Conservation (phyloP, 148 eudicot genomes). For the Dysphania ambrosioides region DNA sequence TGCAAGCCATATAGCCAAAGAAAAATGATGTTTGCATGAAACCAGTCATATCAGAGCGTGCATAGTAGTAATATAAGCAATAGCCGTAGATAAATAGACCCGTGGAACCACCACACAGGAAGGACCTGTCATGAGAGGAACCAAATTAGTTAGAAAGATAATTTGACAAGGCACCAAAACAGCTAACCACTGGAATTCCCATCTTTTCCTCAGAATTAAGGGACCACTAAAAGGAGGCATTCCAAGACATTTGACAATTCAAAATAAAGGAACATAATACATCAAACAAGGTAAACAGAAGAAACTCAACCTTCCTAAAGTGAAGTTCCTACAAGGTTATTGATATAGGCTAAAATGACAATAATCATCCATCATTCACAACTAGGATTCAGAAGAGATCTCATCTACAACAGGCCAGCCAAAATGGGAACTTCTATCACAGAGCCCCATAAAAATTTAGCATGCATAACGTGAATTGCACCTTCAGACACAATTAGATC, state of each 20-base stretch:
- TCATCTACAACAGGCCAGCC: not conserved
- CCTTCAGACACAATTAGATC: not conserved
- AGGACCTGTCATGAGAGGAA: conserved; percentile 25
- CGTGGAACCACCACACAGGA: conserved; percentile 36
- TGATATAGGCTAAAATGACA: not conserved
- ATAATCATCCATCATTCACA: not conserved
- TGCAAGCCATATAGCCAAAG: conserved; percentile 43
- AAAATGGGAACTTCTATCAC: not conserved
- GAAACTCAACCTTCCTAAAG: not conserved
- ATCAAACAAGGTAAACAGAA: not conserved
- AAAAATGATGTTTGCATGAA: conserved; percentile 41
- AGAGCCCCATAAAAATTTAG: not conserved
- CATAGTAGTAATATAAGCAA: conserved; percentile 37
- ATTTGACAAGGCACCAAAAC: not conserved
- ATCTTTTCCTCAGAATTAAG: not conserved
- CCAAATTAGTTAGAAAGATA: conserved; percentile 3
- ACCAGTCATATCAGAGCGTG: conserved; percentile 40
- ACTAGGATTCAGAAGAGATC: not conserved
- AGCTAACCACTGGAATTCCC: not conserved
- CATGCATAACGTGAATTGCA: not conserved
- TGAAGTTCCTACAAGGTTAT: not conserved
- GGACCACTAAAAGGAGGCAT: not conserved
- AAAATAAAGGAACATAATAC: not conserved
- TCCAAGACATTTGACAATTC: not conserved
- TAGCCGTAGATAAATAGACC: conserved; percentile 39